Evolutionary conservation across 148 eudicot genomes (phyloP), one percentile per base, ranked within the genome.

Genomic region (Dysphania ambrosioides): DNA sequence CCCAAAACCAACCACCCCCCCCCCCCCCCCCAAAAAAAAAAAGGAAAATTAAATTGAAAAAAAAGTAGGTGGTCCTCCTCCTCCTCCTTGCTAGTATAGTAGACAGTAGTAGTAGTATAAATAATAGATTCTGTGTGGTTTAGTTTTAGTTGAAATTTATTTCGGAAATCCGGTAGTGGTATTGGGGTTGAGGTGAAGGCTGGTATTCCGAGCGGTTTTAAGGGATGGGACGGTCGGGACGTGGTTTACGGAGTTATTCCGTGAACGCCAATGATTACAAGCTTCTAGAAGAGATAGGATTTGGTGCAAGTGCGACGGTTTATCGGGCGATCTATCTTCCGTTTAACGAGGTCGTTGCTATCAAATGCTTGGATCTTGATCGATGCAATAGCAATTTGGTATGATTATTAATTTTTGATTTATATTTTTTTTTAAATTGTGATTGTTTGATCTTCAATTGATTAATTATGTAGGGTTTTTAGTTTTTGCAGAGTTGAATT

Each of bases 311-410:
- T 66, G 99, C 97, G 8, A 90, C 92, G 9, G 99, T 96, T 3
- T 87, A 72, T 66, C 62, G 97, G 62, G 97, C 97, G 85, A 96
- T 92, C 87, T 90, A 89, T 72, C 79, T 96, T 13, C 99, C 99
- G 31, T 82, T 60, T 66, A 88, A 96, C 53, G 94, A 96, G 72
- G 90, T 90, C 27, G 86, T 96, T 61, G 99, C 99, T 42, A 88
- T 96, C 83, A 96, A 96, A 84, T 89, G 91, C 44, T 84, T 96
- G 90, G 99, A 96, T 96, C 99, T 96, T 85, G 99, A 96, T 81
- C 92, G 99, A 44, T 92, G 96, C 84, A 89, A 85, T 55, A 85
- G 89, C 82, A 95, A 92, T 85, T 88, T 92, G 86, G 98, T 93
- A 18, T 11, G 85, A 73, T 44, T 13, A 42, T 18, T 23, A 15